Evolutionary conservation across 305 asterid genomes (phyloP).

Genomic region (Solanum aculeatissimum): DNA sequence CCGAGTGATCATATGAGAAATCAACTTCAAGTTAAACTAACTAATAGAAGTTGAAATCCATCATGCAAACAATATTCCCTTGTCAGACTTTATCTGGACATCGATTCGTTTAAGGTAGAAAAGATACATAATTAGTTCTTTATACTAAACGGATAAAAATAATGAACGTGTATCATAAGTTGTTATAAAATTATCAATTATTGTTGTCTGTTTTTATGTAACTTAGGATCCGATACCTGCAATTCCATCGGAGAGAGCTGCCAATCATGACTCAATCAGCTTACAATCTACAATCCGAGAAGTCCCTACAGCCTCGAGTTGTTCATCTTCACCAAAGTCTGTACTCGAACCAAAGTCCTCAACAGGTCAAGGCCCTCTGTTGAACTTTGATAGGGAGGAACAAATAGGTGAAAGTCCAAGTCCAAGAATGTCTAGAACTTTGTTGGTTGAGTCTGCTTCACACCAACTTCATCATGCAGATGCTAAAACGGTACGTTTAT

Average conservation of each 20-base stretch:
- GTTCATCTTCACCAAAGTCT: not conserved
- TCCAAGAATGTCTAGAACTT: not conserved
- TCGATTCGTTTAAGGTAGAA: not conserved
- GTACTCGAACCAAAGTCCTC: not conserved
- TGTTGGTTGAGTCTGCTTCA: not conserved
- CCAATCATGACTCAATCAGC: not conserved
- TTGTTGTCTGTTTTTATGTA: not conserved
- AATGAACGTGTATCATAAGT: not conserved
- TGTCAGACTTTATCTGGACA: not conserved
- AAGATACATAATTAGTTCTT: not conserved
- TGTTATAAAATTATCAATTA: not conserved
- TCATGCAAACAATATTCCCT: not conserved
- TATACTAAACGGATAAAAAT: not conserved
- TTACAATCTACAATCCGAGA: not conserved
- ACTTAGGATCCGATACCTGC: not conserved
- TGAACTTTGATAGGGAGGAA: not conserved
- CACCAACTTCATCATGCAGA: not conserved
- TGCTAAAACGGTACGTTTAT: not conserved
- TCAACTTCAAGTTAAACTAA: not conserved
- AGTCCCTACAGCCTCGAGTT: not conserved
- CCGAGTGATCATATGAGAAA: not conserved
- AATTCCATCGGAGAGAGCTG: not conserved
- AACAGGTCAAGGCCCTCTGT: not conserved
- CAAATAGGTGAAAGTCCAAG: not conserved
- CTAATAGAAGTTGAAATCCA: not conserved